Percentiles rank a stretch among this genome's conserved stretches.
phyloP scores from a whole-genome alignment of 805 yeast species.

The Naumovozyma dairenensis region DNA sequence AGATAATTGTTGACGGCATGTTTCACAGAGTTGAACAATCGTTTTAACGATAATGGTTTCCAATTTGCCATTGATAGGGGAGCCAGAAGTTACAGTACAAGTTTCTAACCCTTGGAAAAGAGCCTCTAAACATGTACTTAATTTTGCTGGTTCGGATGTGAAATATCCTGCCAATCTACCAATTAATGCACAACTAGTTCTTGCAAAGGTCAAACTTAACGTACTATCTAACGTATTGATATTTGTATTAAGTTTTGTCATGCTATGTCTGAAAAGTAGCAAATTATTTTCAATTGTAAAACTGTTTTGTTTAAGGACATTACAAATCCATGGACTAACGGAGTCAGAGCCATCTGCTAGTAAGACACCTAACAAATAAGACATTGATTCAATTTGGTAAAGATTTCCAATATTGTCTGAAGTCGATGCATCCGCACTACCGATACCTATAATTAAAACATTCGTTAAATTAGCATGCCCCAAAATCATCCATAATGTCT shows the following conservation, averaged over 20 bases:
- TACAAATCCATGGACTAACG: constrained; percentile 25
- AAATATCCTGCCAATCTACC: constrained; percentile 26
- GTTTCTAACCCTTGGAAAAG: constrained; percentile 24
- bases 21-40: constrained; percentile 23
- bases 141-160: constrained; percentile 12
- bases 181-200: constrained; percentile 21
- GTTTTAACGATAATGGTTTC: constrained; percentile 23
- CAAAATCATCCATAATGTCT: constrained; percentile 56
- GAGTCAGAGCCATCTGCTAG: constrained; percentile 21
- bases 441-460: constrained; percentile 22
- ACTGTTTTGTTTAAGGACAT: constrained; percentile 15
- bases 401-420: constrained; percentile 8
- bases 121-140: constrained; percentile 18
- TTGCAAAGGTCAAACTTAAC: constrained; percentile 22
- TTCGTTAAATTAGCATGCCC: constrained; percentile 34
- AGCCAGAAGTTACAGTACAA: constrained; percentile 8
- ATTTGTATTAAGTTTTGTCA: constrained; percentile 10
- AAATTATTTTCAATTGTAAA: constrained; percentile 18
- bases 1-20: constrained; percentile 20
- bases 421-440: constrained; percentile 7
- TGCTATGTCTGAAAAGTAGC: constrained; percentile 21
- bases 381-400: constrained; percentile 28
- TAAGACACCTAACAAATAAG: constrained; percentile 20
- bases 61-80: constrained; percentile 18
- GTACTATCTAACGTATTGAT: constrained; percentile 9